Base-by-base conservation (phyloP, 2,329 filamentous ascomycete genomes). In the Sporothrix schenckii region DNA sequence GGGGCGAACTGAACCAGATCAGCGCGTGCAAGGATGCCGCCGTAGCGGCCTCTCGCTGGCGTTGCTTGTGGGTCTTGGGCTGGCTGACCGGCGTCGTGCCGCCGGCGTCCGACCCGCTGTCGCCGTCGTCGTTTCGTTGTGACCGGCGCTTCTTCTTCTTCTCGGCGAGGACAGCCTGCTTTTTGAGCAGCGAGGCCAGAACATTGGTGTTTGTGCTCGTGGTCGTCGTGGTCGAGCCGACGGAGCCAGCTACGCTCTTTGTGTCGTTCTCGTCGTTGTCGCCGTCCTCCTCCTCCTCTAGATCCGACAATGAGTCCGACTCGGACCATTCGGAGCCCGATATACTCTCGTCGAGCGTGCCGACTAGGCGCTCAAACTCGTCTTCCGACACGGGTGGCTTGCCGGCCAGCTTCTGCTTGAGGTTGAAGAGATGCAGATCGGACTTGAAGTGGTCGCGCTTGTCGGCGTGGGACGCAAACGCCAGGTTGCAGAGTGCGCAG, bases 401-500 rank as follows among this genome's bases (percentile, higher is more conserved):
- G 0, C 92, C 92, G 61, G 92, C 89, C 70, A 97, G 82, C 82
- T 92, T 97, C 78, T 94, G 92, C 80, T 97, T 98, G 72, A 98
- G 81, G 78, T 99, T 99, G 81, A 97, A 99, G 74, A 91, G 87
- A 79, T 99, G 95, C 65, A 96, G 85, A 77, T 99, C 95, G 11
- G 94, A 97, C 76, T 92, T 91, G 71, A 92, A 89, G 80, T 99
- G 95, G 71, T 88, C 86, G 72, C 92, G 88, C 78, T 98, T 94
- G 72, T 98, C 94, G 72, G 89, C 85, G 9, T 97, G 85, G 11
- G 85, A 90, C 44, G 84, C 77, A 76, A 96, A 97, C 5, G 86
- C 83, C 50, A 93, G 84, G 52, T 85, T 84, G 80, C 95, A 99
- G 4, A 98, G 84, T 0, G 90, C 88, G 79, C 95, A 99, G 16